Evolutionary conservation across 805 yeast species (phyloP).

Genomic region (Wickerhamiella kazuoi): DNA sequence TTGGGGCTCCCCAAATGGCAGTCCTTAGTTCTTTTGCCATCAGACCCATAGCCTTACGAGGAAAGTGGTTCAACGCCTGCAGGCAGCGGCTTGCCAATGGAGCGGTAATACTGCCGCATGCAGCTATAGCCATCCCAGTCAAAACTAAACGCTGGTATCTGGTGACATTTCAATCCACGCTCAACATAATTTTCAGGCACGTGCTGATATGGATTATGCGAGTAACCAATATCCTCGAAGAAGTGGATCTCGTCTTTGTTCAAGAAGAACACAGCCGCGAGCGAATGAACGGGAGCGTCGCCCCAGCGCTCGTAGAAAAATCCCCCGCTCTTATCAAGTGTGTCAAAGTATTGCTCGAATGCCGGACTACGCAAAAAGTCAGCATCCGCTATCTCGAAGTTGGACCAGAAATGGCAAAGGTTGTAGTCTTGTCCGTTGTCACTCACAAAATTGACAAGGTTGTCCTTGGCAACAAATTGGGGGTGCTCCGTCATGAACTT

Average conservation of each 20-base stretch:
- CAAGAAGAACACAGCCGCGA: conserved; percentile 64
- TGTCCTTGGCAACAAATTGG: conserved; percentile 36
- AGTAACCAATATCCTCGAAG: conserved; percentile 73
- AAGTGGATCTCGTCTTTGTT: conserved; percentile 54
- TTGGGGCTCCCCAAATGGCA: too few relatives aligned
- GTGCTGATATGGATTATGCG: conserved; percentile 59
- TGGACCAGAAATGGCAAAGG: conserved; percentile 82
- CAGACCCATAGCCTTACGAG: background rate
- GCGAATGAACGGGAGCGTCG: conserved; percentile 82
- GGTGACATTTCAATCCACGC: conserved; percentile 39
- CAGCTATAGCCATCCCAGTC: conserved; percentile 23
- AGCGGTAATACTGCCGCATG: conserved; percentile 16
- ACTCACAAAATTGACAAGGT: conserved; percentile 43
- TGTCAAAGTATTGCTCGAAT: conserved; percentile 48
- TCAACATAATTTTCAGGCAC: conserved; percentile 47
- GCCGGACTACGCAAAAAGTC: conserved; percentile 60
- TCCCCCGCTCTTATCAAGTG: conserved; percentile 65
- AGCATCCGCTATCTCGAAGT: conserved; percentile 63
- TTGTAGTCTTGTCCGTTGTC: conserved; percentile 55
- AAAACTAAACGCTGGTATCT: conserved; percentile 20
- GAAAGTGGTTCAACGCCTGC: background rate
- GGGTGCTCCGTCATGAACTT: conserved; percentile 30
- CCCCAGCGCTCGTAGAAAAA: conserved; percentile 91
- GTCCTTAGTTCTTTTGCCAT: too few relatives aligned
- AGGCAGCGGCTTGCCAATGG: background rate